Evolutionary conservation across 2,329 filamentous ascomycete species (phyloP), one percentile per base, ranked within the genome.

Genomic region (Fusarium mundagurra): DNA sequence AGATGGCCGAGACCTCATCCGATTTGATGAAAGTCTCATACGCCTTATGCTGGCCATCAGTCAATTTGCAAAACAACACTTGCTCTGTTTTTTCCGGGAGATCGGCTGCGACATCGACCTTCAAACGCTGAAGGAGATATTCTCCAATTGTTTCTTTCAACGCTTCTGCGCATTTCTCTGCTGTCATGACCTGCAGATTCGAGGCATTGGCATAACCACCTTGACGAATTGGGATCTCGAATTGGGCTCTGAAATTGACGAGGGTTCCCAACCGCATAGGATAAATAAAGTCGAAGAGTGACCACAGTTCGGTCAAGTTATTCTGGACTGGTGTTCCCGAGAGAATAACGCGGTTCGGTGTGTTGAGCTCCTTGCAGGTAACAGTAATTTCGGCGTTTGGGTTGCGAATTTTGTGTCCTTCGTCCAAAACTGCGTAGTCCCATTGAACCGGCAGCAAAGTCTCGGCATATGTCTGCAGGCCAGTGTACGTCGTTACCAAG

Each of bases 241-340:
- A 98, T 69, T 97, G 92, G 68, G 92, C 92, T 51, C 95, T 91
- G 81, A 99, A 99, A 73, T 93, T 94, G 66, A 98, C 93, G 18
- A 98, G 86, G 0, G 94, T 98, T 0, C 96, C 97, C 11, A 99
- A 85, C 20, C 95, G 92, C 94, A 98, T 98, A 0, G 97, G 96
- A 71, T 95, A 98, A 65, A 98, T 93, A 80, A 99, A 99, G 81
- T 99, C 97, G 80, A 99, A 98, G 1, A 99, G 85, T 0, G 96
- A 98, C 96, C 96, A 99, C 1, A 99, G 86, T 81, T 99, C 97
- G 1, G 93, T 92, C 33, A 99, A 84, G 72, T 98, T 98, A 82
- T 99, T 99, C 82, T 99, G 97, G 87, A 99, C 97, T 0, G 97
- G 97, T 0, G 96, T 99, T 10, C 96, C 96, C 0, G 97, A 98